These are phyloP conservation scores for Phialophora expanda DNA, from an alignment of 2,329 filamentous ascomycete species.

Conservation along the genomic window DNA sequence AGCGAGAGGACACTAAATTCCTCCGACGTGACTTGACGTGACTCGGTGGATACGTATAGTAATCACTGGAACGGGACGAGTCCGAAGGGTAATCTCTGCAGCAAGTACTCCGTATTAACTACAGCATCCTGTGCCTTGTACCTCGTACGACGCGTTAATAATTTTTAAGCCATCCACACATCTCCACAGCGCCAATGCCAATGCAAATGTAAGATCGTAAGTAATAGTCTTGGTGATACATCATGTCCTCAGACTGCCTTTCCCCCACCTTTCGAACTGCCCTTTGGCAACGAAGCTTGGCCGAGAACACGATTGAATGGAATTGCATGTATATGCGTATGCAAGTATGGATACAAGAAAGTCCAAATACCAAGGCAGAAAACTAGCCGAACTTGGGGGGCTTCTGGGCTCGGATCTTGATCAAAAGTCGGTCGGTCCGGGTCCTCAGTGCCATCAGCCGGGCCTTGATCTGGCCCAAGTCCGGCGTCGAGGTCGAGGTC, in stretches of 20 bases:
- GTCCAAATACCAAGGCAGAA: not conserved
- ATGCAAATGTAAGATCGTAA: not conserved
- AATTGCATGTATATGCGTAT: not conserved
- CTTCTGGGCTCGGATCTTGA: conserved; percentile 23
- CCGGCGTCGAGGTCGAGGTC: not conserved
- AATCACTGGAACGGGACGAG: too few relatives aligned
- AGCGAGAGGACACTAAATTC: too few relatives aligned
- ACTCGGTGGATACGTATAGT: not conserved
- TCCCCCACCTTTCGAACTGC: not conserved
- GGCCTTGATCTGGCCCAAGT: conserved; percentile 19
- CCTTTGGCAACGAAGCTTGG: not conserved
- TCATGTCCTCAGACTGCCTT: not conserved
- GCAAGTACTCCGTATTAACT: not conserved
- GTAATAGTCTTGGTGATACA: not conserved
- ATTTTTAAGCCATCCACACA: not conserved
- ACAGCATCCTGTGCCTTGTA: too few relatives aligned
- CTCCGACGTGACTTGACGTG: not conserved
- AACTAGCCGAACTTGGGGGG: not conserved
- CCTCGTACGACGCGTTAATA: too few relatives aligned
- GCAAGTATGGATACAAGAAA: not conserved
- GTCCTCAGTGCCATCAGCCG: conserved; percentile 19
- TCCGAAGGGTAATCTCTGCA: too few relatives aligned
- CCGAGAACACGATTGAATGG: not conserved
- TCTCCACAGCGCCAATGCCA: not conserved
- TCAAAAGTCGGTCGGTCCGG: conserved; percentile 25